phyloP scores from a whole-genome alignment of 169 alveolate species.

The Eimeria nieschulzi region DNA sequence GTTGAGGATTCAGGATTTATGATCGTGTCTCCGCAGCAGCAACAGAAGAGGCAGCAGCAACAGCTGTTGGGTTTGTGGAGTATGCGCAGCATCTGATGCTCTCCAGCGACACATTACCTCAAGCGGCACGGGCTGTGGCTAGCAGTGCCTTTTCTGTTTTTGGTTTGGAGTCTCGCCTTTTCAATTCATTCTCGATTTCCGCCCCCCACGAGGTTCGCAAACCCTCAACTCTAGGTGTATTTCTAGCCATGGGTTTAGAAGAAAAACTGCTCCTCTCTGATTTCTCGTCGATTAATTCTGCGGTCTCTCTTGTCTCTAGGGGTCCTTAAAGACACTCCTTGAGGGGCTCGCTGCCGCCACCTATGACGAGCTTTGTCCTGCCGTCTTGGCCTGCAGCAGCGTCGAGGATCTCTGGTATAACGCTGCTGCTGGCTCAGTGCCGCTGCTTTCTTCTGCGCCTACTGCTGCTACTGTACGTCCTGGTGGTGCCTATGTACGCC shows the following conservation, averaged over 20 bases:
- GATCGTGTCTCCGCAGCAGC: background rate
- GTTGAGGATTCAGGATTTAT: background rate
- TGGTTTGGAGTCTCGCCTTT: background rate
- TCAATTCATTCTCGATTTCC: background rate
- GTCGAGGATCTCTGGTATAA: background rate
- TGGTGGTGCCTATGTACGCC: background rate
- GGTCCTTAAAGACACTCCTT: background rate
- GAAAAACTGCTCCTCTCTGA: background rate
- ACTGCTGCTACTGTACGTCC: background rate
- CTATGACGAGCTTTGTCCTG: background rate
- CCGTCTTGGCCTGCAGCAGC: slow-evolving; percentile 19
- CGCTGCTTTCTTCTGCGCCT: background rate
- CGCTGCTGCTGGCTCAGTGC: background rate
- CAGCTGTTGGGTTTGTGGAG: background rate
- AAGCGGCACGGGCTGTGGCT: slow-evolving; percentile 6
- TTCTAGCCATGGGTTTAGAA: background rate
- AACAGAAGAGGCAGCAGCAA: too few relatives aligned
- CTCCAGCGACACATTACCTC: slow-evolving; percentile 6
- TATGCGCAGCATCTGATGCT: background rate
- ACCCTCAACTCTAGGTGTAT: background rate
- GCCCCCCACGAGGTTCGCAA: background rate
- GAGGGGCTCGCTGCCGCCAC: slow-evolving; percentile 8
- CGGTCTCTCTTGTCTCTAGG: too few relatives aligned
- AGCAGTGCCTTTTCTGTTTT: background rate
- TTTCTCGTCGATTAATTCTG: background rate